Percentiles rank a stretch among this genome's conserved stretches.
Evolutionary conservation across 2,329 filamentous ascomycete species (phyloP).

Genomic region (Thermoascus crustaceus): DNA sequence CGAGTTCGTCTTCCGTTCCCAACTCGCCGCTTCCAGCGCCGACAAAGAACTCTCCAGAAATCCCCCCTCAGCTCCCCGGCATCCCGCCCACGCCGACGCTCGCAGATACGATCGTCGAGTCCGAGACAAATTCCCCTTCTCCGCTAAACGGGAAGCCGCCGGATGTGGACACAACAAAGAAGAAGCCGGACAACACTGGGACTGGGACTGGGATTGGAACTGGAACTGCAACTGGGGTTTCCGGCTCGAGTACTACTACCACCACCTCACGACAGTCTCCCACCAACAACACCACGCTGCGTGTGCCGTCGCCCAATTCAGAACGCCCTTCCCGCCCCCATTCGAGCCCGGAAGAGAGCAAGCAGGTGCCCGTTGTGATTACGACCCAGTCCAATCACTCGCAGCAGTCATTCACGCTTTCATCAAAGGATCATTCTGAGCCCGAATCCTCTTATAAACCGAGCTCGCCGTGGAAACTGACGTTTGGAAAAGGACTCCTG

Average conservation of each 20-base stretch:
- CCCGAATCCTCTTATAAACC: conserved; percentile 22
- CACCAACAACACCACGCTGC: conserved; percentile 19
- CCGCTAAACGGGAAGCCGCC: conserved; percentile 15
- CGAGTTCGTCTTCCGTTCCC: conserved; percentile 21
- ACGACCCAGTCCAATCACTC: conserved; percentile 20
- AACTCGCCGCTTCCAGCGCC: conserved; percentile 10
- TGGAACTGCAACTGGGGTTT: background rate
- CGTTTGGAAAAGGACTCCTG: conserved; percentile 25
- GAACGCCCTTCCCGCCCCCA: conserved; percentile 21
- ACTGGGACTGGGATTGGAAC: conserved; percentile 1
- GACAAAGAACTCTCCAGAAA: conserved; percentile 11
- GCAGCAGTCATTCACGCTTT: conserved; percentile 16
- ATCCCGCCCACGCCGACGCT: conserved; percentile 22
- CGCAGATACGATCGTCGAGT: conserved; percentile 19
- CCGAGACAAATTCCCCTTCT: conserved; percentile 12
- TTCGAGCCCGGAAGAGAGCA: conserved; percentile 24
- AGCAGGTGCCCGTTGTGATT: conserved; percentile 13
- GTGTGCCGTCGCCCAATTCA: conserved; percentile 17
- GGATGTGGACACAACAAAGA: conserved; percentile 18
- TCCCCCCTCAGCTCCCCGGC: conserved; percentile 25
- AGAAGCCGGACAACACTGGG: no score
- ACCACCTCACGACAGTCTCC: conserved; percentile 23
- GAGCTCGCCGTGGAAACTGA: conserved; percentile 28
- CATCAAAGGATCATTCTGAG: conserved; percentile 19
- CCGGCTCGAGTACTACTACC: conserved; percentile 13